Evolutionary conservation across 306 rosid species (phyloP), one percentile per base, ranked within the genome.

Genomic region (Argentina anserina): DNA sequence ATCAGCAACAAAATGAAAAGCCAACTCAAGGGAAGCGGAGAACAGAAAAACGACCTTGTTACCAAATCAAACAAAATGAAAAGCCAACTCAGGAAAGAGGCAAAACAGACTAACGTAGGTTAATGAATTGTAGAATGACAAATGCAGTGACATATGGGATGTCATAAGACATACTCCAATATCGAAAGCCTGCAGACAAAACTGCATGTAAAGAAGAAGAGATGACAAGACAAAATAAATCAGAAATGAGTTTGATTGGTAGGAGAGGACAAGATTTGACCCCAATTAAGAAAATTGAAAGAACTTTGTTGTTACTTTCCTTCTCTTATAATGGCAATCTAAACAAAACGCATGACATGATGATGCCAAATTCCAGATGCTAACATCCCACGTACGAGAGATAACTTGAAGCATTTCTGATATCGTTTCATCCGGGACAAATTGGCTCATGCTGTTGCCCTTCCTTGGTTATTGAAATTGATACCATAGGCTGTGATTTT

Each of bases 221-320:
- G 49, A 52, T 70, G 74, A 37, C 74, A 37, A 2, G 74, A 23
- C 73, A 47, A 18, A 69, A 14, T 31, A 55, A 69, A 17, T 28
- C 6, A 42, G 3, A 28, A 45, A 28, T 17, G 28, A 43, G 58
- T 45, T 28, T 67, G 20, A 29, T 67, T 43, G 58, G 59, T 12
- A 10, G 61, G 26, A 46, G 20, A 47, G 2, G 3, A 33, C 9
- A 12, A 17, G 12, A 45, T 31, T 68, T 29, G 43, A 58, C 42
- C 12, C 40, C 12, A n/a, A 33, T 69, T 21, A 34, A 50, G 47
- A 69, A 10, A 28, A 11, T 1, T 15, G 40, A 28, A 26, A 59
- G 41, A 7, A 29, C 12, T 33, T 29, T 4, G 10, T 8, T 43
- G 1, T n/a, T 26, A 12, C 10, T 14, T 3, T 15, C 3, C 9